Base-by-base conservation (phyloP, 306 rosid genomes). In the Fragaria nilgerrensis region DNA sequence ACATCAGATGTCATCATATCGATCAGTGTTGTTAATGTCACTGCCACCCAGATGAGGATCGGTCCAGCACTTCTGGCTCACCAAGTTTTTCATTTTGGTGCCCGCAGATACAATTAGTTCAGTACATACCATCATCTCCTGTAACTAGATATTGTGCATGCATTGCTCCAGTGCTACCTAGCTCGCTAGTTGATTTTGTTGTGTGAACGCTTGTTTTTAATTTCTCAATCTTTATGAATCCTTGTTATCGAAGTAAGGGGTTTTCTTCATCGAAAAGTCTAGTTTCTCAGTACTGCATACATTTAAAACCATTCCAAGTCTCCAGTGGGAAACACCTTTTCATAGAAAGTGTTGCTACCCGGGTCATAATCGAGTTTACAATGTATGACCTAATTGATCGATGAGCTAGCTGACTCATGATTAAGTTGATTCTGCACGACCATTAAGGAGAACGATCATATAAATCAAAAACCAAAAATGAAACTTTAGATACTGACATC, bases 71-170 rank as follows among this genome's bases (percentile, higher is more conserved):
- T 62, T 75, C 47, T 14, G 10, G 70, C 61, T 62, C 71, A 47
- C 78, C 78, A 29, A 62, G 61, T 73, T 29, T 44, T 25, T 5
- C 44, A 74, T 48, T 43, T 43, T 44, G 58, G 69, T 69, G 73
- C 73, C 56, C 19, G 70, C 70, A 44, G 41, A 44, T 69, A 25
- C 73, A 66, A 37, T 69, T 45, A 39, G 32, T 69, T 69, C 55
- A 22, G 55, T 68, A 12, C 49, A 41, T 41, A n/a, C 15, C 53
- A 23, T 43, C 52, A 44, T 22, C 56, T 69, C 56, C 36, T 44
- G 73, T 20, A n/a, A 32, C 44, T 52, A 20, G 44, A 19, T 65
- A 36, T 65, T 65, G 49, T 52, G 76, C 48, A n/a, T 53, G 48
- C 25, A 34, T 65, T 65, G 47, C 45, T 52, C 48, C n/a, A 11